Evolutionary conservation across 192 early-diverging fungal species (phyloP), one percentile per base, ranked within the genome.

Genomic region (Coemansia sp.): DNA sequence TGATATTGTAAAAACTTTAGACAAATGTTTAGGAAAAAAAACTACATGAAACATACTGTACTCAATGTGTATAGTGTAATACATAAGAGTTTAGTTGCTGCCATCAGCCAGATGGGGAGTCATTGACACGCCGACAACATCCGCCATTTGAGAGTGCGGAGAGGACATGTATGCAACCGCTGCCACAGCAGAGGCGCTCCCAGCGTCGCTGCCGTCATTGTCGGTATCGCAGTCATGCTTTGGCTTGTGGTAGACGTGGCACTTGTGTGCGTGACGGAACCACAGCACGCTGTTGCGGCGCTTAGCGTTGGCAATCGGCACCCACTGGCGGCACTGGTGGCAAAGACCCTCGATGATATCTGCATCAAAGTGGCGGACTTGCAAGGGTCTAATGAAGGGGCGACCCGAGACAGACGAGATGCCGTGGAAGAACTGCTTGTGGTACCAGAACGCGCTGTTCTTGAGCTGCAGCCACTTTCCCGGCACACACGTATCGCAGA

Each of bases 361-460:
- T 31, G 87, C 85, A 43, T 90, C 85, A 62, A 87, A 88, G 65
- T 87, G 88, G 18, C 93, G 87, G 16, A 87, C 88, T 64, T 93
- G 85, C 41, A 94, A n/a, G 5, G 94, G 94, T 18, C 88, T 80
- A 8, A 88, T 75, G 67, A 95, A 94, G 15, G 88, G 81, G 55
- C 89, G 87, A 33, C 94, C 91, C 18, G 94, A 93, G 5, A 93
- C 91, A 0, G 91, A 92, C n/a, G 93, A 94, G 39, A 94, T 92
- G 43, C 94, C 94, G 74, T 95, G 92, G 44, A 85, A 88, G 60
- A 93, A 94, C 81, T 93, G 94, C 83, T 95, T 95, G 73, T 93
- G 92, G 69, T 93, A 95, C 94, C 94, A 95, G 69, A 84, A 95
- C 18, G 94, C 94, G 65, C 90, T 92, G 74, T 95, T 95, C 70